Conservation (phyloP, 2,329 filamentous ascomycete species). For the Clonostachys sp. region DNA sequence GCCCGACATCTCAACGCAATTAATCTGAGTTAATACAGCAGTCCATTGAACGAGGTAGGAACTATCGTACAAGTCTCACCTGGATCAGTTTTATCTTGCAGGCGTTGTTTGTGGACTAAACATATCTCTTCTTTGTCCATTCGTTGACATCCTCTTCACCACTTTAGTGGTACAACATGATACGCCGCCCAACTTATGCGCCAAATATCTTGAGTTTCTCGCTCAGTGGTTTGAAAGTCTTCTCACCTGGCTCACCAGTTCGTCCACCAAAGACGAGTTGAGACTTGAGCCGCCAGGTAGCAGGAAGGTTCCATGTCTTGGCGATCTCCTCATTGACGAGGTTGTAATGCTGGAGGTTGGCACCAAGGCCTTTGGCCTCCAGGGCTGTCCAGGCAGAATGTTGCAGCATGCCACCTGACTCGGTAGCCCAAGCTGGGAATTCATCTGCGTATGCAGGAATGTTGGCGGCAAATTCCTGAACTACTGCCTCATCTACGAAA, state of each 20-base stretch:
- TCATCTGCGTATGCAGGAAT: conserved; percentile 73
- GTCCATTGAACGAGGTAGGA: too few species aligned
- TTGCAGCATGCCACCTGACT: conserved; percentile 76
- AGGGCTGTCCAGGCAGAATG: conserved; percentile 78
- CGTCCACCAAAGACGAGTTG: conserved; percentile 80
- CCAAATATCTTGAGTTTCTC: conserved; percentile 63
- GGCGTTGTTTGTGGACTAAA: too few species aligned
- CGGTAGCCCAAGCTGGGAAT: conserved; percentile 72
- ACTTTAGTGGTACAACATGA: too few species aligned
- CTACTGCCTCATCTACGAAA: conserved; percentile 71
- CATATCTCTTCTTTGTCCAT: too few species aligned
- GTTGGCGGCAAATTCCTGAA: conserved; percentile 62
- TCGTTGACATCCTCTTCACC: too few species aligned
- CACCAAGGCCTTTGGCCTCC: conserved; percentile 77
- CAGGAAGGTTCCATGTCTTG: conserved; percentile 64
- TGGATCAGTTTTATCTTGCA: too few species aligned
- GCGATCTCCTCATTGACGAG: conserved; percentile 71
- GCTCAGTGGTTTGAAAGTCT: conserved; percentile 60
- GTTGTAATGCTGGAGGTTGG: conserved; percentile 93
- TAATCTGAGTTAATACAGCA: too few species aligned
- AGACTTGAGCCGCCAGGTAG: conserved; percentile 70
- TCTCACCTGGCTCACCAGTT: conserved; percentile 52
- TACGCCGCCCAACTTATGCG: conserved; percentile 23
- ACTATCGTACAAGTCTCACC: too few species aligned
- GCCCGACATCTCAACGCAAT: too few species aligned